Conservation (phyloP, 148 eudicot species). For the Cornus florida region DNA sequence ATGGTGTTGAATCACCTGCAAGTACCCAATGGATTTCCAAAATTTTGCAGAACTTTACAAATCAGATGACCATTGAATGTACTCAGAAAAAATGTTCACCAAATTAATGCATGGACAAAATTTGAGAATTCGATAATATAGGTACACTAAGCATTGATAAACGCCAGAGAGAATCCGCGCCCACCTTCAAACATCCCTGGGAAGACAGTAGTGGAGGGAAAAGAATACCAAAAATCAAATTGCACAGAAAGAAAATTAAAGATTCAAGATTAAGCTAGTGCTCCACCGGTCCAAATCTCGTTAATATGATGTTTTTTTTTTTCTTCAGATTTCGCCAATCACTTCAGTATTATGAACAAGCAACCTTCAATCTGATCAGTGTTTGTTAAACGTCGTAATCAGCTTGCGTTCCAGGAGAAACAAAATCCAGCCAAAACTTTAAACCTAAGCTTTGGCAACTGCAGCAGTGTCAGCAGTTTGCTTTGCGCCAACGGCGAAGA, state of each 20-base stretch:
- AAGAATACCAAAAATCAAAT: background rate
- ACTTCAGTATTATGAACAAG: background rate
- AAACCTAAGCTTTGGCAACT: slow-evolving; percentile 1
- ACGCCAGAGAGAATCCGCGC: background rate
- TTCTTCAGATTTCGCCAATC: too few species aligned
- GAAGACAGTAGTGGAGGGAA: background rate
- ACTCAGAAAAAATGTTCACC: too few species aligned
- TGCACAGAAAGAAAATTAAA: background rate
- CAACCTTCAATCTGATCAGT: background rate
- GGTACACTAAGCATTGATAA: background rate
- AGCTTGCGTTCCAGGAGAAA: slow-evolving; percentile 1
- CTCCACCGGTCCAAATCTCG: background rate
- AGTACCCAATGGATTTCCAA: background rate
- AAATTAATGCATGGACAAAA: background rate
- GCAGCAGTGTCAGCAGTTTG: slow-evolving; percentile 31
- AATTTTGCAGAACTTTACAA: background rate
- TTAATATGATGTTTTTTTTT: background rate
- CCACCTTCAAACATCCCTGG: background rate
- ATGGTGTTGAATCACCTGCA: too few species aligned
- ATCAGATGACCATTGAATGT: background rate
- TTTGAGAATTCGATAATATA: background rate
- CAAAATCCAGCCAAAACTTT: slow-evolving; percentile 9
- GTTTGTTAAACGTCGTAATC: background rate
- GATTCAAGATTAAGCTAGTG: background rate
- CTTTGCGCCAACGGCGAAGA: slow-evolving; percentile 78